phyloP scores from a whole-genome alignment of 192 early-diverging fungal species.

The Coemansia umbellata region DNA sequence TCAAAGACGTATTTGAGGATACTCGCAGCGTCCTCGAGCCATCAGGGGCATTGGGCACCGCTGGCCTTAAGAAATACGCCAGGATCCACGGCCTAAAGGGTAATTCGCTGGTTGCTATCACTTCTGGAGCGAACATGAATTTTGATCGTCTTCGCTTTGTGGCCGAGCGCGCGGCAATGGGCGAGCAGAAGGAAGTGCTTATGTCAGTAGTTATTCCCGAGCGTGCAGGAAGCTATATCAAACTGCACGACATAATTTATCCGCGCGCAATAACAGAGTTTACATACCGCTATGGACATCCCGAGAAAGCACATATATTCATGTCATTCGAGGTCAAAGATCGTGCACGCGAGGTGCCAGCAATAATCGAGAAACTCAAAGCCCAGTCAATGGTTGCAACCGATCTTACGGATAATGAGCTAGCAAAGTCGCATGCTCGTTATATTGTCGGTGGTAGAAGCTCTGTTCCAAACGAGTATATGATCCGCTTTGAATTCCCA shows the following conservation, averaged over 20 bases:
- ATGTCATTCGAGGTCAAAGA: conserved; percentile 82
- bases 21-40: conserved; percentile 94
- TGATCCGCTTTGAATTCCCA: conserved; percentile 95
- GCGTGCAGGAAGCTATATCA: conserved; percentile 75
- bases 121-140: conserved; percentile 97
- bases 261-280: conserved; percentile 91
- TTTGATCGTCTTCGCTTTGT: conserved; percentile 98
- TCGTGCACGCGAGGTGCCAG: conserved; percentile 61
- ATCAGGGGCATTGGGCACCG: conserved; percentile 86
- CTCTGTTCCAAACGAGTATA: conserved; percentile 73
- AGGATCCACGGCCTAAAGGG: conserved; percentile 49
- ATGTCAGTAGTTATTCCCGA: conserved; percentile 92
- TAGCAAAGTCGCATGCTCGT: conserved; percentile 95
- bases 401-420: conserved; percentile 89
- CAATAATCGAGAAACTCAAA: conserved; percentile 62
- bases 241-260: conserved; percentile 75
- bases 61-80: conserved; percentile 84
- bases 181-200: conserved; percentile 90
- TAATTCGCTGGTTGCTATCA: conserved; percentile 69
- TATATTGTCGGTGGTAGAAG: conserved; percentile 88
- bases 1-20: conserved; percentile 88
- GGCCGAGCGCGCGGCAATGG: conserved; percentile 91
- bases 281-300: conserved; percentile 73
- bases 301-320: conserved; percentile 79
- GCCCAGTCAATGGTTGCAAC: conserved; percentile 64